These are phyloP conservation scores for Boeremia lycopersici DNA, from an alignment of 2,329 filamentous ascomycete species.

Conservation along the genomic window DNA sequence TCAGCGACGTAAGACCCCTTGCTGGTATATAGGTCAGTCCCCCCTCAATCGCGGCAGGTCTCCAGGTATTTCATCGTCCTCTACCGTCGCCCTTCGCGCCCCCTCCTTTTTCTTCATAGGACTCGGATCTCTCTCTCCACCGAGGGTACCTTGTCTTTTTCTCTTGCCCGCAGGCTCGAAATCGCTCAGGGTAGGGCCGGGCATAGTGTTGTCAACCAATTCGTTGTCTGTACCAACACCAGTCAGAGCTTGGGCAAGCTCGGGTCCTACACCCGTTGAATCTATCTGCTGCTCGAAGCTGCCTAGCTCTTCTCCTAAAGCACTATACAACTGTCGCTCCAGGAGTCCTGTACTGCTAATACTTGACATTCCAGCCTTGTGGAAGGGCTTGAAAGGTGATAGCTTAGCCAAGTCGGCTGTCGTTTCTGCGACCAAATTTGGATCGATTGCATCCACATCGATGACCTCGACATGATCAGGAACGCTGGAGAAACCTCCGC, in stretches of 20 bases:
- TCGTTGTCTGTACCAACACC: conserved; percentile 4
- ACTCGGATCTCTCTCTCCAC: conserved; percentile 25
- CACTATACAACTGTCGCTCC: conserved; percentile 38
- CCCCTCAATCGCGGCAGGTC: conserved; percentile 17
- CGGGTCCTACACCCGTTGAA: conserved; percentile 19
- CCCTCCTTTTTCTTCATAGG: conserved; percentile 36
- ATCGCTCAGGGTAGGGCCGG: conserved; percentile 12
- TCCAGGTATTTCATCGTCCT: not conserved
- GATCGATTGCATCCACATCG: conserved; percentile 31
- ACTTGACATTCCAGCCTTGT: conserved; percentile 35
- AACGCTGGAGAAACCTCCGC: not conserved
- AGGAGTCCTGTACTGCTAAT: conserved; percentile 37
- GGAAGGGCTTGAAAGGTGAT: conserved; percentile 26
- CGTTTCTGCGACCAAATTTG: conserved; percentile 1
- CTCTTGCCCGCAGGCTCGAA: conserved; percentile 33
- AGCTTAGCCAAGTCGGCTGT: conserved; percentile 10
- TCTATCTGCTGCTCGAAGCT: conserved; percentile 27
- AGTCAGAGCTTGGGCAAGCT: conserved; percentile 17
- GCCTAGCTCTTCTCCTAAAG: conserved; percentile 40
- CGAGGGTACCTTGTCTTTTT: conserved; percentile 35
- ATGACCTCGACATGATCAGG: conserved; percentile 25
- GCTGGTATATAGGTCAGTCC: conserved; percentile 3
- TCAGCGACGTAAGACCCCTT: not conserved
- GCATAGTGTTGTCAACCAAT: conserved; percentile 1
- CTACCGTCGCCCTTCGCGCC: conserved; percentile 3